Evolutionary conservation across 768 basidiomycete species (phyloP).

Genomic region (Lenzites betulinus): DNA sequence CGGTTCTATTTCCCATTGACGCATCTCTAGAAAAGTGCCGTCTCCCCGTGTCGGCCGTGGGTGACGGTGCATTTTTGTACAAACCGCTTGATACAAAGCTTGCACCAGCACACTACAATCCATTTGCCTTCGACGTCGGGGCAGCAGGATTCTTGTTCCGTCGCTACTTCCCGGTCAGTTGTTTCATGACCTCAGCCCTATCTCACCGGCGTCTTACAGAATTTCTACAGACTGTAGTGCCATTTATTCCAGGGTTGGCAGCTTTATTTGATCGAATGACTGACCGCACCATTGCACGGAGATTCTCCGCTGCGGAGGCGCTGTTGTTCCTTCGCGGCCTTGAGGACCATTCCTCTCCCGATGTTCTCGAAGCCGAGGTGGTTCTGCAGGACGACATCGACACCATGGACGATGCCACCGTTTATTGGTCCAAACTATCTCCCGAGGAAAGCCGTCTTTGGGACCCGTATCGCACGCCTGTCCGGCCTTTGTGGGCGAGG

Average conservation of each 20-base stretch:
- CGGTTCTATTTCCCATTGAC: neutral
- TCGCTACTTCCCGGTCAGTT: neutral
- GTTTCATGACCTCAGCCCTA: too few relatives aligned
- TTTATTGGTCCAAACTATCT: neutral
- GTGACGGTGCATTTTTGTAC: neutral
- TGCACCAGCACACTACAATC: neutral
- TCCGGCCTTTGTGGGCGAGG: neutral
- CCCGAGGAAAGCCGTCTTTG: neutral
- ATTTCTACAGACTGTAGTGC: neutral
- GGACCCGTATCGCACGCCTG: neutral
- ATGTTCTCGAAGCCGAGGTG: neutral
- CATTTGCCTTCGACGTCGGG: neutral
- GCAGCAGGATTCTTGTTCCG: neutral
- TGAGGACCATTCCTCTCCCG: neutral
- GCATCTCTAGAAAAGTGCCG: neutral
- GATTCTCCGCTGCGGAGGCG: neutral
- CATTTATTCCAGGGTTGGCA: neutral
- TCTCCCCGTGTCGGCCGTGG: neutral
- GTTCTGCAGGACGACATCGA: neutral
- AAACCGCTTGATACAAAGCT: neutral
- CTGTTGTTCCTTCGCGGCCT: neutral
- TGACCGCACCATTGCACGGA: neutral
- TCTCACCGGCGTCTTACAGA: neutral
- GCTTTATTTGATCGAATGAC: slow-evolving; percentile 7
- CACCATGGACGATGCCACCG: neutral